Evolutionary conservation across 306 rosid genomes (phyloP).

Genomic region (Ochetophila trinervis): DNA sequence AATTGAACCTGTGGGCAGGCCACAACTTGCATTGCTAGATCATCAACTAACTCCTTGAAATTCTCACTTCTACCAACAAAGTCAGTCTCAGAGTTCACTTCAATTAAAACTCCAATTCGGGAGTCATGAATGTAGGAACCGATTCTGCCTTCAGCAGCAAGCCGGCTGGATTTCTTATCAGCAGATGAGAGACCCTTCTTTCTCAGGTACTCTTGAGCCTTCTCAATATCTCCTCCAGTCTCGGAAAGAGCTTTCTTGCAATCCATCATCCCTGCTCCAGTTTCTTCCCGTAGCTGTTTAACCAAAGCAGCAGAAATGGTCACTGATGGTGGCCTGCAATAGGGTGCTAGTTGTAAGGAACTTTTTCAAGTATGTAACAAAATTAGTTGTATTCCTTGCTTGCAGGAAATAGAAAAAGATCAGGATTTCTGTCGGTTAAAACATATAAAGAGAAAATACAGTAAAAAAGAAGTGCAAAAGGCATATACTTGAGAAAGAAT

Average conservation of each 20-base stretch:
- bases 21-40: slow-evolving; percentile 93
- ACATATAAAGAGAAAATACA: neutral
- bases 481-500: no score
- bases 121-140: slow-evolving; percentile 93
- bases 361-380: neutral
- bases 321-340: slow-evolving; percentile 65
- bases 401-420: neutral
- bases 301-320: slow-evolving; percentile 71
- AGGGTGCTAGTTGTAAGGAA: slow-evolving; percentile 15
- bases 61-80: slow-evolving; percentile 83
- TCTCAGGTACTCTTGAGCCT: slow-evolving; percentile 95
- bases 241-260: slow-evolving; percentile 97
- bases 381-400: neutral
- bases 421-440: neutral
- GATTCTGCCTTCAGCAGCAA: slow-evolving; percentile 95
- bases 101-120: slow-evolving; percentile 89
- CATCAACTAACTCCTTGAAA: slow-evolving; percentile 87
- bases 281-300: slow-evolving; percentile 87
- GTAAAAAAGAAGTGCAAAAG: no score
- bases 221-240: slow-evolving; percentile 88
- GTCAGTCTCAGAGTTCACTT: slow-evolving; percentile 95
- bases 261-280: slow-evolving; percentile 99
- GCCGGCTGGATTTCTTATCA: slow-evolving; percentile 88
- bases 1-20: slow-evolving; percentile 80
- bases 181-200: slow-evolving; percentile 94